A percentile compares a stretch with the other conserved stretches of the same genome.
These are phyloP conservation scores for Polygonum maritimum DNA, from an alignment of 148 eudicot species.

Conservation along the genomic window DNA sequence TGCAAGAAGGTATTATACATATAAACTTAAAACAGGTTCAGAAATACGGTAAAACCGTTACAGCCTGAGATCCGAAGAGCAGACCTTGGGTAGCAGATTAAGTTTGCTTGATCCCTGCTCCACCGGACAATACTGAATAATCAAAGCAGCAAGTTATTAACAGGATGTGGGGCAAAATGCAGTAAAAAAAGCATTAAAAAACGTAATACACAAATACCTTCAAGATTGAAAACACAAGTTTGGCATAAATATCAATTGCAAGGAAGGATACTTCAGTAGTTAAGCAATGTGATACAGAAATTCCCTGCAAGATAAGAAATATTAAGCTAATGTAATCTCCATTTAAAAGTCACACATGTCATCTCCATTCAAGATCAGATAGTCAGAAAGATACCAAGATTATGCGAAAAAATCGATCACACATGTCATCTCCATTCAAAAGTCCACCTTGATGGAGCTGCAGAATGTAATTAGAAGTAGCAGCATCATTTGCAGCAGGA, in stretches of 20 bases:
- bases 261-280: constrained; percentile 74
- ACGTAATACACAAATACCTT: constrained; percentile 44
- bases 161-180: neutral
- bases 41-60: neutral
- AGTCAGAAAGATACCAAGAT: constrained; percentile 39
- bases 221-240: constrained; percentile 65
- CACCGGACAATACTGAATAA: constrained; percentile 56
- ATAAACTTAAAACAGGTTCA: neutral
- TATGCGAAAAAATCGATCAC: constrained; percentile 72
- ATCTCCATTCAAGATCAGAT: neutral
- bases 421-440: constrained; percentile 76
- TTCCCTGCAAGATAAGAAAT: constrained; percentile 40
- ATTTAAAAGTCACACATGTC: neutral
- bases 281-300: constrained; percentile 80
- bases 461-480: constrained; percentile 38
- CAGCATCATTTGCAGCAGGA: constrained; percentile 61
- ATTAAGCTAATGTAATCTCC: neutral
- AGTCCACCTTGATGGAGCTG: constrained; percentile 71
- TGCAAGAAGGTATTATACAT: constrained; percentile 12
- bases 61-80: neutral
- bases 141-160: constrained; percentile 7
- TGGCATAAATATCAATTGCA: constrained; percentile 87
- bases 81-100: constrained; percentile 71
- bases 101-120: constrained; percentile 79
- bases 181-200: neutral